Base-by-base conservation (phyloP, 306 rosid species). In the Macrotyloma uniflorum region DNA sequence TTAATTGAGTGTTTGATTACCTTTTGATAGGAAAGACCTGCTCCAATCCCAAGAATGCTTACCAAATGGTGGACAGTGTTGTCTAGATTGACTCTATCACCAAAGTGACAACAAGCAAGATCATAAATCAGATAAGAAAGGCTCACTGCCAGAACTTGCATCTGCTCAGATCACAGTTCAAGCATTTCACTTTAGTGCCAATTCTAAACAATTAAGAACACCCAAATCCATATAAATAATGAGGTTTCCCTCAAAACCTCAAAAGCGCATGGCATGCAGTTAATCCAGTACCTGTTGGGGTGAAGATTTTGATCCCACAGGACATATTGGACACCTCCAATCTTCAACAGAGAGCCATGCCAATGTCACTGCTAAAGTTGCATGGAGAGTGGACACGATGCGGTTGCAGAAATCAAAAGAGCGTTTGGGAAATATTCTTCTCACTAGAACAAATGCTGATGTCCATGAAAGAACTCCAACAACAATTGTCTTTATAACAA, bases 71-170 rank as follows among this genome's bases (percentile, higher is more conserved):
- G 98, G 77, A 92, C 79, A 62, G 77, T 55, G 32, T 91, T 91
- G 78, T 95, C 98, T 64, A 83, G 6, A 55, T 14, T 81, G 74
- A 86, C 70, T 81, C 76, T 83, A 63, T 89, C 87, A 71, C 72
- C 97, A 68, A 92, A 89, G n/a, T 82, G 80, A 84, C 93, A 92
- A 76, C 98, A 91, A 16, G 83, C 71, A 8, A 87, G 33, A 83
- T 95, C 98, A 83, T 95, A 95, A 3, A 91, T 79, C 19, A 95
- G 80, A 81, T 90, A 95, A 0, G 98, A 91, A 51, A 91, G 86
- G 32, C 82, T 95, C 86, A 89, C 79, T 35, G 87, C 88, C 14
- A 91, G 86, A 53, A 85, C 67, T 83, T 80, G 80, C 93, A 86
- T 86, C 98, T 95, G 87, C 55, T 55, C 70, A 83, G 0, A 11